Base-by-base conservation (phyloP, 2,329 filamentous ascomycete genomes). In the Talaromyces sp. region DNA sequence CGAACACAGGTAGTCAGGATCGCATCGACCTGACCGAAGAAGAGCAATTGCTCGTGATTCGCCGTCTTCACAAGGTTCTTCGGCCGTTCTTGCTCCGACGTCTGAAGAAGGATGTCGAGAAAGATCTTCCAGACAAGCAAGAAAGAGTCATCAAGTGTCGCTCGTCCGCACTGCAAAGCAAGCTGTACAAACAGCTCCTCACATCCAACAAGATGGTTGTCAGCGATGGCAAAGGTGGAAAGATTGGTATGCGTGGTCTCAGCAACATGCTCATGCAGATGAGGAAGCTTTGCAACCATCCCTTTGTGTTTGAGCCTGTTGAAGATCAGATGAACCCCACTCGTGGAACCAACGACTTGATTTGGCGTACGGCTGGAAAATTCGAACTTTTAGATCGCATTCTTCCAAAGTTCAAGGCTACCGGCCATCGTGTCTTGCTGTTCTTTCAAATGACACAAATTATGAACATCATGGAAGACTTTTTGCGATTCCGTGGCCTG, bases 371-470 rank as follows among this genome's bases (percentile, higher is more conserved):
- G 2, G 87, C 93, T 31, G 96, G 95, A 72, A 99, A 99, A 78
- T 99, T 99, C 69, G 95, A 99, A 79, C 82, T 99, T 31, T 82
- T 99, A 27, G 95, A 99, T 74, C 85, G 95, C 56, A 83, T 99
- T 63, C 76, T 99, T 64, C 95, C 95, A 53, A 99, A 99, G 78
- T 98, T 99, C 76, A 86, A 90, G 68, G 87, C 84, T 3, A 93
- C 91, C 1, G 91, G 91, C 17, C 95, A 99, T 85, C 89, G 95
- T 76, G 92, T 98, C 29, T 82, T 99, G 74, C 98, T 99, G 90
- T 99, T 99, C 84, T 99, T 99, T 83, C 95, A 99, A 75, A 99
- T 99, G 95, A 99, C 95, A 4, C 93, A 96, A 64, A 99, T 99
- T 73, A 99, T 99, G 95, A 96, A 99, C 77, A 99, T 99, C 71